Conservation (phyloP, 78 protist genomes). For the Dictyostelium firmibasis region DNA sequence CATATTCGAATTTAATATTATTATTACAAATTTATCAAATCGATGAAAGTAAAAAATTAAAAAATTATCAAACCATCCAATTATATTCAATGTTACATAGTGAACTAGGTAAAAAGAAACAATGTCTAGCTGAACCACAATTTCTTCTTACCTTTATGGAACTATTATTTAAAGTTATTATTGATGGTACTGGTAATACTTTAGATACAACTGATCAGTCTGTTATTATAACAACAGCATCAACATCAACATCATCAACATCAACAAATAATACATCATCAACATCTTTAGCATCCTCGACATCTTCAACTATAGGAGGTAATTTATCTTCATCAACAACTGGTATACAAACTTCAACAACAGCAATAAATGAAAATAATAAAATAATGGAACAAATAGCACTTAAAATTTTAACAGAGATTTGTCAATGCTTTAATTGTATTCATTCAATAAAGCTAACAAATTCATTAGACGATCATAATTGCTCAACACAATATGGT, state of each 20-base stretch:
- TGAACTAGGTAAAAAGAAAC: conserved; percentile 36
- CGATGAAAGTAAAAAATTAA: neutral
- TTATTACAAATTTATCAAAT: conserved; percentile 12
- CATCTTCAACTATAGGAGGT: neutral
- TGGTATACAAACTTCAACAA: neutral
- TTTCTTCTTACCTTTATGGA: neutral
- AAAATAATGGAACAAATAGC: neutral
- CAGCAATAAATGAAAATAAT: neutral
- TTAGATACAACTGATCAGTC: neutral
- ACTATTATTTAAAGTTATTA: neutral
- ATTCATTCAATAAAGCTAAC: conserved; percentile 22
- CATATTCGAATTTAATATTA: neutral
- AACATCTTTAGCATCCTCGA: neutral
- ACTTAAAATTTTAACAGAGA: neutral
- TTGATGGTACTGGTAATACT: neutral
- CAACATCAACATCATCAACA: neutral
- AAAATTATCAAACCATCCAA: neutral
- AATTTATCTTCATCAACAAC: neutral
- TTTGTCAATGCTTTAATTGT: conserved; percentile 48
- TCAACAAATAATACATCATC: neutral
- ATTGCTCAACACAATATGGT: neutral
- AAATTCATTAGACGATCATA: conserved; percentile 18
- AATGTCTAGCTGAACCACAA: neutral
- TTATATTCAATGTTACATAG: neutral
- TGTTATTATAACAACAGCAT: neutral